Evolutionary conservation across 139 green algal genomes (phyloP), one percentile per base, ranked within the genome.

Genomic region (Protoeuglena noctilucae): DNA sequence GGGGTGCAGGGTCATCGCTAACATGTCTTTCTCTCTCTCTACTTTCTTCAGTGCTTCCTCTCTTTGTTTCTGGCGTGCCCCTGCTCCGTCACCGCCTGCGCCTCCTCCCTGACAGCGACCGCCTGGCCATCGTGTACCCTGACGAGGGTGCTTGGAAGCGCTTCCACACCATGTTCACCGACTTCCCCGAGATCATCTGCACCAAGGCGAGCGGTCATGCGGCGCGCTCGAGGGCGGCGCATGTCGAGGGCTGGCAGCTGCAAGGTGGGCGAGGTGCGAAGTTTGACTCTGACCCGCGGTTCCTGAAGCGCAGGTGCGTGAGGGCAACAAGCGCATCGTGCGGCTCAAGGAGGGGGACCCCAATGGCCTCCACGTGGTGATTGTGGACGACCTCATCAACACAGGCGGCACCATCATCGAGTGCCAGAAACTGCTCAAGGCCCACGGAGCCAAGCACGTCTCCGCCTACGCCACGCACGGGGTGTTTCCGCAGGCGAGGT

Each of bases 331-430:
- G 74, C 74, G 89, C 40, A 93, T 97, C 48, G 90, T 98, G 40
- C 73, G 79, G 56, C 67, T 98, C 21, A 89, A 95, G 69, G 90
- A 98, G 66, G 90, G 90, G 3, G 73, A 86, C 17, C 71, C 83
- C 0, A 50, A 66, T 34, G 85, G 79, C 24, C 78, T 85, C 19
- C 89, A 98, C 60, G 81, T 98, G 14, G 82, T 98, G 21, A 97
- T 98, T 30, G 90, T 98, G 28, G 90, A 98, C 61, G 90, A 98
- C 65, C 76, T 98, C 47, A 89, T 98, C 56, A 88, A 97, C 72
- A 86, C 76, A 4, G 88, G 90, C 23, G 80, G 86, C 49, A 98
- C 90, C 1, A 73, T 98, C 9, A 86, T 95, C 3, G 88, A 98
- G 69, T 97, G 89, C 76, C 79, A 88, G 56, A 78, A 79, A 47